Base-by-base conservation (phyloP, 116 monocot species). In the Cymodocea nodosa region DNA sequence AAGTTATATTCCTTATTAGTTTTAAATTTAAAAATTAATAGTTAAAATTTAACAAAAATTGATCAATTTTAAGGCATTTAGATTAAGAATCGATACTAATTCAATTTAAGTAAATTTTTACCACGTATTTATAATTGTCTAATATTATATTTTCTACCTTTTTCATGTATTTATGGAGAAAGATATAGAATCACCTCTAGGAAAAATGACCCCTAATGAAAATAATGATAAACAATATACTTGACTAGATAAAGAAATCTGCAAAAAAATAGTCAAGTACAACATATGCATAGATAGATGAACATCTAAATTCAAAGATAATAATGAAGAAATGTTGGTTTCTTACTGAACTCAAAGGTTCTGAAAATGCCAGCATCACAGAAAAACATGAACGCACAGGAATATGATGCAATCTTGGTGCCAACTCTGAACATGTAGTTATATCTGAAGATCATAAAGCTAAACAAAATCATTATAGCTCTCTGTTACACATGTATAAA, bases 281-380 rank as follows among this genome's bases (percentile, higher is more conserved):
- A 14, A 17, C 5, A 1, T 2, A n/a, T 35, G 36, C 34, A 61
- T 6, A 15, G 35, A 35, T 6, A 36, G 34, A 61, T 35, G 16
- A 35, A 4, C 12, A 14, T 57, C 12, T 12, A 23, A 57, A 52
- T 68, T 68, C 56, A 56, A 56, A 56, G 18, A 57, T 56, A 23
- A 58, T 20, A 22, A 57, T 54, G 18, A 35, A 51, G 20, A 23
- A n/a, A 34, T n/a, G 22, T 24, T 10, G 61, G 12, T 50, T 34
- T 67, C 69, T 71, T 83, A 92, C 92, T 35, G 68, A 78, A 63
- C 67, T 62, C 23, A 92, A 59, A 22, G 92, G 87, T 54, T 87
- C 87, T 50, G 73, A 66, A 68, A 92, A 92, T 23, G 80, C 84
- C 57, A 92, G 20, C 87, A 92, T 92, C 64, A 80, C 70, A 85